Percentiles rank a stretch among this genome's conserved stretches.
These are phyloP conservation scores for Diutina scorzettiae DNA, from an alignment of 1,139 yeast species.

Conservation along the genomic window DNA sequence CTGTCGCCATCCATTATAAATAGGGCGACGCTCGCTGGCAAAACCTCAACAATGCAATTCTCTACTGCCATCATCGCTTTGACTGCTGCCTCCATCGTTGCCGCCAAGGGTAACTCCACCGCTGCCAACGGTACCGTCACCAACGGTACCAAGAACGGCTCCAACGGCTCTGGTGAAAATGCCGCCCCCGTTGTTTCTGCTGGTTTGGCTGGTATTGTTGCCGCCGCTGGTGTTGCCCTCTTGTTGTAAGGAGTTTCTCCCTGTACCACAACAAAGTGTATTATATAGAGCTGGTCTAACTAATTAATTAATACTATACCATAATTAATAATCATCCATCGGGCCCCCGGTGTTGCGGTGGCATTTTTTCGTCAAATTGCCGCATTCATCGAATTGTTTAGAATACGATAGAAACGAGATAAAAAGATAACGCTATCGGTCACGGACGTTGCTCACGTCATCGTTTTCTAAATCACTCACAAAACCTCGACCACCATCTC, in stretches of 20 bases:
- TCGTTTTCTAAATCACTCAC: too few species aligned
- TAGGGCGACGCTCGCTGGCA: too few species aligned
- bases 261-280: background rate
- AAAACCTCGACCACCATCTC: too few species aligned
- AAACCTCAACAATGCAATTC: slow-evolving; percentile 4
- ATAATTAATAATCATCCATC: too few species aligned
- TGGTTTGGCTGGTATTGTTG: slow-evolving; percentile 6
- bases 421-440: too few species aligned
- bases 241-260: slow-evolving; percentile 1
- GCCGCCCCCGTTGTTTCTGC: slow-evolving; percentile 2
- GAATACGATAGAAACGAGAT: too few species aligned
- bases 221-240: slow-evolving; percentile 6
- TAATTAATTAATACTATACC: slow-evolving; percentile 2
- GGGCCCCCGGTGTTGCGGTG: too few species aligned
- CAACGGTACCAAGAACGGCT: slow-evolving; percentile 1
- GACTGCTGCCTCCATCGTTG: slow-evolving; percentile 3
- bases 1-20: background rate
- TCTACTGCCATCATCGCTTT: slow-evolving; percentile 5
- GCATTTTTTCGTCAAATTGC: too few species aligned
- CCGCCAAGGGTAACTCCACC: background rate
- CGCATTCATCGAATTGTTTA: too few species aligned
- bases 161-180: background rate
- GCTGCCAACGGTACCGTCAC: slow-evolving; percentile 4
- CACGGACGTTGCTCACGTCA: too few species aligned
- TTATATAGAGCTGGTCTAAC: slow-evolving; percentile 4